Conservation (phyloP, 2,329 filamentous ascomycete genomes). For the Arthrobotrys iridis region DNA sequence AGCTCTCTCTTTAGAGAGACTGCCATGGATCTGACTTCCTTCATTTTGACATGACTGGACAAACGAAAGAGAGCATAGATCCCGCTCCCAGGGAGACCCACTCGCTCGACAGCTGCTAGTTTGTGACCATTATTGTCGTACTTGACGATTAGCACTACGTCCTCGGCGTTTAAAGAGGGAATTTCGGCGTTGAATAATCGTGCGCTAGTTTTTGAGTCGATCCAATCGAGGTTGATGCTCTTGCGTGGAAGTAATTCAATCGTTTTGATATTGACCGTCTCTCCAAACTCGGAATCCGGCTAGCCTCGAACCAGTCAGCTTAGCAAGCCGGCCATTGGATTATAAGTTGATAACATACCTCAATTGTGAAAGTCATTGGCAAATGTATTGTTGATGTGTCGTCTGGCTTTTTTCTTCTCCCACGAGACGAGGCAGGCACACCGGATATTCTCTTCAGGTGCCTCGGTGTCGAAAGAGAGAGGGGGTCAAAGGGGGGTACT, state of each 20-base stretch:
- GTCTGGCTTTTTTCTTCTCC: background rate
- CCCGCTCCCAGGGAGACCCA: background rate
- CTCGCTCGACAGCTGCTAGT: slow-evolving; percentile 17
- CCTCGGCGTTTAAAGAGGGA: background rate
- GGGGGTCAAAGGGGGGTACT: background rate
- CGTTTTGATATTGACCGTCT: slow-evolving; percentile 5
- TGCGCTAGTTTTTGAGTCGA: slow-evolving; percentile 7
- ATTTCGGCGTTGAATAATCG: slow-evolving; percentile 23
- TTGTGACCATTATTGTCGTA: slow-evolving; percentile 1
- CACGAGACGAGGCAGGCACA: background rate
- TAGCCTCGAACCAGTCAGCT: background rate
- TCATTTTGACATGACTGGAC: slow-evolving; percentile 5
- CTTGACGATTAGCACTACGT: slow-evolving; percentile 17
- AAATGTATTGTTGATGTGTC: background rate
- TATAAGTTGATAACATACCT: slow-evolving; percentile 1
- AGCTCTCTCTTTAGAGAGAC: slow-evolving; percentile 3
- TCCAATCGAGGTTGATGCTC: slow-evolving; percentile 13
- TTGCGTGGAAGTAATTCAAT: slow-evolving; percentile 1
- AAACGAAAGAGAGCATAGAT: slow-evolving; percentile 23
- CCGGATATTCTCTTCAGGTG: background rate
- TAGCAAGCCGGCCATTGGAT: background rate
- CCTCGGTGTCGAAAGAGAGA: background rate
- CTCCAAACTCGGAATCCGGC: slow-evolving; percentile 25
- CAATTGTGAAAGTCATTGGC: slow-evolving; percentile 15
- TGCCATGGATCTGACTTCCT: background rate